Conservation (phyloP, 257 asterid genomes). For the Lycium barbarum region DNA sequence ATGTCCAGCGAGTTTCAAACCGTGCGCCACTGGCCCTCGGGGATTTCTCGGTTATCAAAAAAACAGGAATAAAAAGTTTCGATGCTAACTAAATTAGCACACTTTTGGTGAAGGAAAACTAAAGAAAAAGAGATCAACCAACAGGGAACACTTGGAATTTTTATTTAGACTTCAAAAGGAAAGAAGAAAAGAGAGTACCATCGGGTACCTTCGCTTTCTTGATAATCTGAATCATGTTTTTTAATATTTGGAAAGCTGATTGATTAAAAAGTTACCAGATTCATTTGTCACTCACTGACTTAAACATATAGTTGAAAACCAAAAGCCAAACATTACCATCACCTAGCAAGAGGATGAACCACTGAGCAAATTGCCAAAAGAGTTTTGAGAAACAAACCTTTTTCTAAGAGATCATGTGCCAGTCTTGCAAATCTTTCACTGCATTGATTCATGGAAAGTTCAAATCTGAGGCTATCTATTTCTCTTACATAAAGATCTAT, state of each 20-base stretch:
- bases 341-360: constrained; percentile 1
- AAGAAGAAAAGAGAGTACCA: background rate
- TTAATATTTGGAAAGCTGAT: background rate
- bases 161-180: background rate
- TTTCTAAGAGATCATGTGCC: constrained; percentile 82
- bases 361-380: background rate
- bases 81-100: background rate
- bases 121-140: background rate
- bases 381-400: constrained; percentile 51
- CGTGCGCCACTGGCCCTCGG: background rate
- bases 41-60: background rate
- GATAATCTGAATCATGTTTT: background rate
- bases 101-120: background rate
- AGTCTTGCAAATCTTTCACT: constrained; percentile 57
- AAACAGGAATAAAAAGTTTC: background rate
- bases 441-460: constrained; percentile 95
- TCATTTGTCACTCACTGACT: constrained; percentile 4
- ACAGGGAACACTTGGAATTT: background rate
- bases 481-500: constrained; percentile 88
- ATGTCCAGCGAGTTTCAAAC: background rate
- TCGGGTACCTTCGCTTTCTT: background rate
- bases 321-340: background rate
- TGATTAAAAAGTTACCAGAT: background rate
- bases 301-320: constrained; percentile 6
- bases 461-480: constrained; percentile 89